Base-by-base conservation (phyloP, 163 green algal species). In the Volvox carteri region DNA sequence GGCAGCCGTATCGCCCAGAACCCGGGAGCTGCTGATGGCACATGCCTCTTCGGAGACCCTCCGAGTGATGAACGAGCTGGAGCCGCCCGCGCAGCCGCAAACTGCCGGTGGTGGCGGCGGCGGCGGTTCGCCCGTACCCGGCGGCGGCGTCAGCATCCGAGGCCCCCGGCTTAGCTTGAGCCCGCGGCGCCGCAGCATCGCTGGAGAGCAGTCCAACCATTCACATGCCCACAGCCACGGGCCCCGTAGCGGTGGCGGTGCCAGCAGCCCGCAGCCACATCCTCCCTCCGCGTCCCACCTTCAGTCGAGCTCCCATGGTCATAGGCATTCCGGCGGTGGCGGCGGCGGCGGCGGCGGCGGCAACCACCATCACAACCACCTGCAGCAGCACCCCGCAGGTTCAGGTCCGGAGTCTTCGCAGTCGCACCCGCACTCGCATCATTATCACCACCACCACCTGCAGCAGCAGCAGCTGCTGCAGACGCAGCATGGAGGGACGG, bases 1-100 rank as follows among this genome's bases (percentile, higher is more conserved):
- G 0, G 81, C 52, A 23, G 25, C 65, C 0, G 21, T 87, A 2
- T 70, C 81, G 19, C 81, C 81, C 9, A 87, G 79, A 46, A 87
- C 67, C 0, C 81, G 81, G 4, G 23, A 33, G 23, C 81, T 87
- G 46, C 81, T 87, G 30, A 0, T 21, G 21, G 41, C 62, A 21
- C 46, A 80, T 25, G 81, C 58, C 19, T 65, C 81, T 33, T 2
- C 8, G 4, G 81, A 54, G 58, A 87, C 81, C 8, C 65, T 79
- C 1, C 62, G 70, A 16, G 11, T 87, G 2, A 2, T 87, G 19
- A 65, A 72, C 16, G 65, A 54, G 16, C 14, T 25, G 16, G 65
- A 87, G 65, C 65, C 44, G 0, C 12, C 30, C 46, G 37, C 52
- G 11, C 41, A 50, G 23, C 28, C 52, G 52, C 50, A 48, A n/a